Conservation (phyloP, 2,329 filamentous ascomycete genomes). For the Epichloe amarillans region DNA sequence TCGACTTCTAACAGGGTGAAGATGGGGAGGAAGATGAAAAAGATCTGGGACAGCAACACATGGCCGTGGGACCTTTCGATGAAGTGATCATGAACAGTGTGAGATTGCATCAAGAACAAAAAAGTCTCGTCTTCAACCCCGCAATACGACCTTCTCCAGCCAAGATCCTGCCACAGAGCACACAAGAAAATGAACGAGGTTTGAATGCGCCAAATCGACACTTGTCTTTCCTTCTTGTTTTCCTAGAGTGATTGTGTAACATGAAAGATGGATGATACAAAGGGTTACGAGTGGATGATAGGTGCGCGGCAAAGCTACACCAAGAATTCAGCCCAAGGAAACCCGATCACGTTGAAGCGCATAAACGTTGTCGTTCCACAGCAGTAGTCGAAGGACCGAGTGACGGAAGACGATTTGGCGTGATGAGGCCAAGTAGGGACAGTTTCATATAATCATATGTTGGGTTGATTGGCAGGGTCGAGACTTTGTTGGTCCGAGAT, state of each 20-base stretch:
- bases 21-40: not conserved
- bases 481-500: not conserved
- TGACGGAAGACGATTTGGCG: not conserved
- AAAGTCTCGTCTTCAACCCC: not conserved
- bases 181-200: not conserved
- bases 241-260: not conserved
- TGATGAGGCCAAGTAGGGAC: not conserved
- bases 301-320: not conserved
- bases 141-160: not conserved
- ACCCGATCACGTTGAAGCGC: slow-evolving; percentile 1
- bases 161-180: not conserved
- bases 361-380: not conserved
- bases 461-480: not conserved
- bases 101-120: not conserved
- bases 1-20: not conserved
- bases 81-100: not conserved
- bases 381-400: not conserved
- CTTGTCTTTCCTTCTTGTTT: slow-evolving; percentile 1
- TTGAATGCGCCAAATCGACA: not conserved
- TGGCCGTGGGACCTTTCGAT: not conserved
- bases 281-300: not conserved
- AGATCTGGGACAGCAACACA: not conserved
- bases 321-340: not conserved
- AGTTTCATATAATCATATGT: not conserved
- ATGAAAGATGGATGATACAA: not conserved